Evolutionary conservation across 2,329 filamentous ascomycete genomes (phyloP).

Genomic region (Fusarium marasasianum): DNA sequence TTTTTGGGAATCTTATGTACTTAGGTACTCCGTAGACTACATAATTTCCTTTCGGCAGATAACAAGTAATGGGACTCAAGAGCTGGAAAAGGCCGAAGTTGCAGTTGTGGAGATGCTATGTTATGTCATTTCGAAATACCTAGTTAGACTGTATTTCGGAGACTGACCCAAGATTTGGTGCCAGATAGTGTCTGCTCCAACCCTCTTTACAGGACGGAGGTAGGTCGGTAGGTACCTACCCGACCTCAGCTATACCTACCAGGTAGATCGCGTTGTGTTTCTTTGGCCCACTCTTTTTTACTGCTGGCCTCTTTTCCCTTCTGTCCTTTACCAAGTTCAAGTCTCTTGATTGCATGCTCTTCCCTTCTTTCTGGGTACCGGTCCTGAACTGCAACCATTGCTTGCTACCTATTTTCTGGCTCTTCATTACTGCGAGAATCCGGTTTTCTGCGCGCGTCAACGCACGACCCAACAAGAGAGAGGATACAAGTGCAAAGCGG

Average conservation of each 20-base stretch:
- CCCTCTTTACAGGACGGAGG: background rate
- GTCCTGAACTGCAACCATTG: background rate
- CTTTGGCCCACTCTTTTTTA: slow-evolving; percentile 34
- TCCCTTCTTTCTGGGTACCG: background rate
- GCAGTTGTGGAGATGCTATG: background rate
- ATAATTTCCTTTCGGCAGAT: slow-evolving; percentile 14
- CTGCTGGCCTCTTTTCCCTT: slow-evolving; percentile 27
- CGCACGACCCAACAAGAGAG: background rate
- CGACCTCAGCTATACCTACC: background rate
- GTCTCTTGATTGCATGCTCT: slow-evolving; percentile 1
- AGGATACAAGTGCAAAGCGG: slow-evolving; percentile 14
- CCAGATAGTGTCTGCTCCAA: background rate
- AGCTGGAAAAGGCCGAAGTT: background rate
- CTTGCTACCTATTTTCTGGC: background rate
- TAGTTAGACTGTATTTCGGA: background rate
- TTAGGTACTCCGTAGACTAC: background rate
- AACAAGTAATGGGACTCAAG: background rate
- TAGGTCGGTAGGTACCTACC: background rate
- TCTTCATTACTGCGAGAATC: background rate
- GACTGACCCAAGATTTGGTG: background rate
- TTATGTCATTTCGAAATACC: background rate
- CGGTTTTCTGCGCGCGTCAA: background rate
- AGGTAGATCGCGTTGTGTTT: background rate
- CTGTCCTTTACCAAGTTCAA: slow-evolving; percentile 19
- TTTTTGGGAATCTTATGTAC: slow-evolving; percentile 15